Percentiles rank a stretch among this genome's conserved stretches.
Evolutionary conservation across 2,329 filamentous ascomycete species (phyloP).

Genomic region (Bertia moriformis): DNA sequence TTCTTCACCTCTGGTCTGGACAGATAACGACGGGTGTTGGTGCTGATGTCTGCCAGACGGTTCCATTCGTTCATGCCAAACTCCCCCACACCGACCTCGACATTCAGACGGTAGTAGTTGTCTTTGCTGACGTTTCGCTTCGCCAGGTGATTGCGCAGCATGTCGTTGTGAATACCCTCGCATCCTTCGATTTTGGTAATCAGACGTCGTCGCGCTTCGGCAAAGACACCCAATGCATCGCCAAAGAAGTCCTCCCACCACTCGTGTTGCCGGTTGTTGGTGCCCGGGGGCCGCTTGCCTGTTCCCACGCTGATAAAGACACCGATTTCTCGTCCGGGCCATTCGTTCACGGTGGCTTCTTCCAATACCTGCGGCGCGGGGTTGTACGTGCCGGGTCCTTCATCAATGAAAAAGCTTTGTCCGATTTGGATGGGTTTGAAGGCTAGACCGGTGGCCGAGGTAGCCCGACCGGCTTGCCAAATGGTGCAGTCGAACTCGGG

Average conservation of each 20-base stretch:
- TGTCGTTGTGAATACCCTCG: slow-evolving; percentile 75
- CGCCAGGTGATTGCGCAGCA: slow-evolving; percentile 65
- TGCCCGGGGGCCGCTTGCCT: slow-evolving; percentile 57
- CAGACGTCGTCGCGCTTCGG: slow-evolving; percentile 70
- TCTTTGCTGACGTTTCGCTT: slow-evolving; percentile 71
- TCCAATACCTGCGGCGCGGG: slow-evolving; percentile 74
- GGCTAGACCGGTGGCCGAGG: slow-evolving; percentile 73
- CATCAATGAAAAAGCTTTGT: slow-evolving; percentile 85
- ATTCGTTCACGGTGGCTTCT: slow-evolving; percentile 83
- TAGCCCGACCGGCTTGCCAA: slow-evolving; percentile 94
- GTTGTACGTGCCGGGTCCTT: slow-evolving; percentile 83
- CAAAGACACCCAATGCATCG: slow-evolving; percentile 43
- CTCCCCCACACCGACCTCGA: slow-evolving; percentile 87
- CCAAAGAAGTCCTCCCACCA: slow-evolving; percentile 94
- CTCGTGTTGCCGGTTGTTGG: slow-evolving; percentile 56
- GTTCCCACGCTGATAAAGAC: slow-evolving; percentile 92
- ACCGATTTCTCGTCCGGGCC: slow-evolving; percentile 83
- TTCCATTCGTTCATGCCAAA: slow-evolving; percentile 99
- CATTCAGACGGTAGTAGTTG: slow-evolving; percentile 92
- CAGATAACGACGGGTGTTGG: slow-evolving; percentile 74
- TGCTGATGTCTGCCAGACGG: slow-evolving; percentile 86
- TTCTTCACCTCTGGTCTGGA: slow-evolving; percentile 57
- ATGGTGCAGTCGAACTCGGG: slow-evolving; percentile 90
- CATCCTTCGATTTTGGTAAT: slow-evolving; percentile 92
- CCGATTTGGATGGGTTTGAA: slow-evolving; percentile 94